Base-by-base conservation (phyloP, 192 early-diverging fungal species). In the Pilobolus umbonatus region DNA sequence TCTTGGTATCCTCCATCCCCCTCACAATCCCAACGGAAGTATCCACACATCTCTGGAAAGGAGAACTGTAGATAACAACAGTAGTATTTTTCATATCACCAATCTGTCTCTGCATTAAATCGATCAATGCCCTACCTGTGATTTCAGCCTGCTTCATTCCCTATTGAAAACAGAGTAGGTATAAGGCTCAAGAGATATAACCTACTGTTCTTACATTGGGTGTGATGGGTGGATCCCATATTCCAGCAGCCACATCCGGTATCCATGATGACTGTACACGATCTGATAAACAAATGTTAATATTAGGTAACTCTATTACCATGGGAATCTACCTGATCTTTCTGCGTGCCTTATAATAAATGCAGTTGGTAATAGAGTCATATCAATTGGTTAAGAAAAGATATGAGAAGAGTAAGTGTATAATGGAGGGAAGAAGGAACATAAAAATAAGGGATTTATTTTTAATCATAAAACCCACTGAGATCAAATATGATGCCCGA, bases 41-140 rank as follows among this genome's bases (percentile, higher is more conserved):
- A 28, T 72, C 69, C n/a, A 72, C 57, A 21, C 69, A 72, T 25
- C 69, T 63, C n/a, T 66, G 69, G 28, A 72, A 72, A 25, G 69
- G 69, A 14, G 69, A 72, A 29, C 59, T 52, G 22, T 66, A 57
- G 14, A 72, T 42, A 19, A 72, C 47, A 25, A 72, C 28, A 5
- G 38, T 57, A 14, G 60, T n/a, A 6, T 39, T 66, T 32, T 57
- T n/a, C 3, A 43, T 48, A 21, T 65, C 38, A 21, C 65, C 29
- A 14, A 53, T 42, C 22, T 53, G 52, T 24, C 50, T 38, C 8
- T 32, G 45, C 32, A 65, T 32, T 15, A 71, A 30, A 14, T 62
- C 32, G 2, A 44, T 47, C n/a, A 72, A 46, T 6, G 48, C 25
- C 5, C 22, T 15, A 3, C 69, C 69, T 30, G 69, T 72, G 42